Conservation (phyloP, 1,284 basidiomycete species). For the Exobasidium rhododendri region DNA sequence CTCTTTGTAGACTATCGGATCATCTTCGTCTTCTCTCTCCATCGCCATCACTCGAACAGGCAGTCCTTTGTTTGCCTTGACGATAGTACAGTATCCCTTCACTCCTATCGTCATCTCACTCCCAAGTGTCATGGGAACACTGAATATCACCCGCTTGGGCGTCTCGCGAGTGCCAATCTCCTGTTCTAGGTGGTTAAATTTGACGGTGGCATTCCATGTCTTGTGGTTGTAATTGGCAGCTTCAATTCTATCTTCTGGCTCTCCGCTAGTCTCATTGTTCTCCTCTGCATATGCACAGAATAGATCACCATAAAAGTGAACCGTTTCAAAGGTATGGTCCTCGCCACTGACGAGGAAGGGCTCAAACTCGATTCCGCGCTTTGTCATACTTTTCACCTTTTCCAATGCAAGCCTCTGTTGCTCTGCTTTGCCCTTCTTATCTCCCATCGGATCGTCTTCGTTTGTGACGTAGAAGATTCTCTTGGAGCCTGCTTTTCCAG, state of each 20-base stretch:
- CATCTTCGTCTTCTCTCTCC: constrained; percentile 68
- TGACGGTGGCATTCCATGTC: constrained; percentile 24
- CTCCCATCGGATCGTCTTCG: constrained; percentile 66
- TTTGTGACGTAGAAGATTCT: constrained; percentile 90
- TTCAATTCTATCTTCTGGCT: constrained; percentile 15
- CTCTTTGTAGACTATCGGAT: constrained; percentile 65
- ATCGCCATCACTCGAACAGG: constrained; percentile 36
- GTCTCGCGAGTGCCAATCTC: constrained; percentile 61
- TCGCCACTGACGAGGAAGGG: constrained; percentile 84
- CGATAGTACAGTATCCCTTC: constrained; percentile 62
- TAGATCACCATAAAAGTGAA: constrained; percentile 65
- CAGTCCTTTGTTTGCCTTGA: constrained; percentile 30
- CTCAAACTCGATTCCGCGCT: constrained; percentile 77
- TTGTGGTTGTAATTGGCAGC: constrained; percentile 18
- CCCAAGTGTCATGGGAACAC: constrained; percentile 74
- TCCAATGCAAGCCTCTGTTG: constrained; percentile 26
- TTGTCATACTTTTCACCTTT: constrained; percentile 47
- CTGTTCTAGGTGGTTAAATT: constrained; percentile 49
- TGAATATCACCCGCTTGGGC: constrained; percentile 82
- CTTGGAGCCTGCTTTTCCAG: constrained; percentile 76
- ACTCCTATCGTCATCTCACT: constrained; percentile 65
- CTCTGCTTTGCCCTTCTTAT: constrained; percentile 21
- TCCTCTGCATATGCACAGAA: constrained; percentile 50
- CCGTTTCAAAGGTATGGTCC: constrained; percentile 63
- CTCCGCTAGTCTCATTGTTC: constrained; percentile 11